Evolutionary conservation across 2,329 filamentous ascomycete genomes (phyloP).

Genomic region (Chrysosporium keratinophilum): DNA sequence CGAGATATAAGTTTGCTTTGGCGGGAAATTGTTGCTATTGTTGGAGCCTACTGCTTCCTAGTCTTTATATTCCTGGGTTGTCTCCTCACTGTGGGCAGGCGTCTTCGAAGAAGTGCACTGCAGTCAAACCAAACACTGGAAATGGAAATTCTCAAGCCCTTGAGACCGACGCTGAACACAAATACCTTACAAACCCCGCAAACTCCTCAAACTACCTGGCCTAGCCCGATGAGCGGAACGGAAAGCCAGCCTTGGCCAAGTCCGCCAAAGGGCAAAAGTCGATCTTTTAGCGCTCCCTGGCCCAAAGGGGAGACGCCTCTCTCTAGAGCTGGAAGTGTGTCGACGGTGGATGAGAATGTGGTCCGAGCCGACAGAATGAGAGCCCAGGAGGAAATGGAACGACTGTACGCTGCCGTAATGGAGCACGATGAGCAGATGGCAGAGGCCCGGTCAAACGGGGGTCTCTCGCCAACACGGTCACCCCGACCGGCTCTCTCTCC

Average conservation of each 20-base stretch:
- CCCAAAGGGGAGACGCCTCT: constrained; percentile 27
- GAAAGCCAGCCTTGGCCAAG: constrained; percentile 24
- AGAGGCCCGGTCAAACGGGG: constrained; percentile 18
- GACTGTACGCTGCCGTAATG: constrained; percentile 85
- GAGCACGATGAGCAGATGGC: constrained; percentile 59
- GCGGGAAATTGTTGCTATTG: constrained; percentile 70
- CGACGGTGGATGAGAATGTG: constrained; percentile 65
- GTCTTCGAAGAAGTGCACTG: constrained; percentile 43
- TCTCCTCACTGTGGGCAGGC: constrained; percentile 52
- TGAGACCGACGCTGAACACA: constrained; percentile 22
- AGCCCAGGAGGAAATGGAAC: constrained; percentile 73
- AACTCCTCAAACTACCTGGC: constrained; percentile 22
- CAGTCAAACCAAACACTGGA: constrained; percentile 44
- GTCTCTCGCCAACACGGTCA: constrained; percentile 22
- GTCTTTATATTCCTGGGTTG: constrained; percentile 61
- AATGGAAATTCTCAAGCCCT: constrained; percentile 48
- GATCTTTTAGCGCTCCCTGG: constrained; percentile 30
- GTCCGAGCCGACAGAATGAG: constrained; percentile 63
- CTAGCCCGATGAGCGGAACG: constrained; percentile 15
- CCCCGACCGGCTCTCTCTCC: constrained; percentile 21
- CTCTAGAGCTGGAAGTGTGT: constrained; percentile 51
- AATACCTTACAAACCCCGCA: constrained; percentile 27
- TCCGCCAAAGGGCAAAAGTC: constrained; percentile 28
- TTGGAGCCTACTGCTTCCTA: constrained; percentile 70
- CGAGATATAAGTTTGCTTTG: constrained; percentile 59